These are phyloP conservation scores for Trichoderma simmonsii DNA, from an alignment of 2,329 filamentous ascomycete species.

Conservation along the genomic window DNA sequence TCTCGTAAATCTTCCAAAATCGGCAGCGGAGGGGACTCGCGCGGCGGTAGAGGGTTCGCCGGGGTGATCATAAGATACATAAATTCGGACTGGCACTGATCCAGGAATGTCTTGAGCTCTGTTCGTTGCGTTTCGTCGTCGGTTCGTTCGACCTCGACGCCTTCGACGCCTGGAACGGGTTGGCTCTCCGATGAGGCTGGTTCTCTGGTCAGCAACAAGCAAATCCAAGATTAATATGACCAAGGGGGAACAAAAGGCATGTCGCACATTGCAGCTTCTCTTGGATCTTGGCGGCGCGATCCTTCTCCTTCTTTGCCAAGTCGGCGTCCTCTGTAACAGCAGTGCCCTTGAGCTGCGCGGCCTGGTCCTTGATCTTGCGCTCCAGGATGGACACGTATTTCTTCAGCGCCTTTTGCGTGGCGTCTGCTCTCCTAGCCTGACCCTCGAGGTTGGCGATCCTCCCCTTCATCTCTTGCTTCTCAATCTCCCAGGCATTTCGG, in stretches of 20 bases:
- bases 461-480: constrained; percentile 97
- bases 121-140: constrained; percentile 51
- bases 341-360: constrained; percentile 61
- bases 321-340: constrained; percentile 37
- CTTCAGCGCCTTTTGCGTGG: constrained; percentile 82
- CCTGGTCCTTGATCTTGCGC: constrained; percentile 79
- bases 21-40: constrained; percentile 58
- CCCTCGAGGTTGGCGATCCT: constrained; percentile 94
- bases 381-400: constrained; percentile 90
- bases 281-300: constrained; percentile 52
- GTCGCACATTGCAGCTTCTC: constrained; percentile 54
- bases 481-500: constrained; percentile 97
- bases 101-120: constrained; percentile 59
- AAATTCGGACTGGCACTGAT: constrained; percentile 63
- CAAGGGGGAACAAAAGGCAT: background rate
- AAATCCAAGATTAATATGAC: background rate
- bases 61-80: constrained; percentile 67
- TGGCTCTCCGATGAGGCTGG: constrained; percentile 38
- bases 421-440: constrained; percentile 79
- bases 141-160: constrained; percentile 44
- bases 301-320: constrained; percentile 52
- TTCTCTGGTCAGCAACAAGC: constrained; percentile 20
- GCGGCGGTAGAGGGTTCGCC: constrained; percentile 62
- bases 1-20: constrained; percentile 59
- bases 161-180: constrained; percentile 43